These are phyloP conservation scores for Mucor lusitanicus DNA, from an alignment of 371 early-diverging fungal genomes.

Conservation along the genomic window DNA sequence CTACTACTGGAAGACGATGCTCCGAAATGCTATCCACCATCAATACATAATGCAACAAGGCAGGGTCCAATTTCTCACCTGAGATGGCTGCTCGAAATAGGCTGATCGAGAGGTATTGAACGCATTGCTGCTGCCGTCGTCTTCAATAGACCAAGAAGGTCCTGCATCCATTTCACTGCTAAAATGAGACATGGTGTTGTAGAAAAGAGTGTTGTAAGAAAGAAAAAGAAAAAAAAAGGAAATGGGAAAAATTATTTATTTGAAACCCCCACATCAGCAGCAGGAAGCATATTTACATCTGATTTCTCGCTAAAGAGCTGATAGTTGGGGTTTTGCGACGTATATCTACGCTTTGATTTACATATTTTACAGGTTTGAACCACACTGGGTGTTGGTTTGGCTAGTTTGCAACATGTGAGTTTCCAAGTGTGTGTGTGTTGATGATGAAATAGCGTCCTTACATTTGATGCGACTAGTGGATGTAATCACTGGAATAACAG, in stretches of 20 bases:
- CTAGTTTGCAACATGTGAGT: constrained; percentile 4
- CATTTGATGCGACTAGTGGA: constrained; percentile 28
- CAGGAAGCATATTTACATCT: background rate
- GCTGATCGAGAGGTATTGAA: background rate
- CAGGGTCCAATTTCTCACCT: background rate
- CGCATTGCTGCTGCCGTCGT: background rate
- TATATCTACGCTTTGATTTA: constrained; percentile 22
- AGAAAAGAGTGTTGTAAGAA: background rate
- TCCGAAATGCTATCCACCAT: background rate
- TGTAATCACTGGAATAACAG: constrained; percentile 36
- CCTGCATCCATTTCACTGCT: background rate
- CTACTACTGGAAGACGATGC: constrained; percentile 12
- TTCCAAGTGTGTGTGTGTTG: background rate
- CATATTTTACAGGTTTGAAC: constrained; percentile 31
- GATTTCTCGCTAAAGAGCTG: constrained; percentile 23
- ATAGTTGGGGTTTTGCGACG: constrained; percentile 18
- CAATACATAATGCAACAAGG: background rate
- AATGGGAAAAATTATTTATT: constrained; percentile 2
- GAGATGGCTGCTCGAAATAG: background rate
- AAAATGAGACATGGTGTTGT: background rate
- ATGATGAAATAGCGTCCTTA: no score
- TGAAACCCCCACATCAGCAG: background rate
- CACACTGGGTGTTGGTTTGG: constrained; percentile 26
- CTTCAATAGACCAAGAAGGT: constrained; percentile 12
- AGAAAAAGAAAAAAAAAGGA: constrained; percentile 1